These are phyloP conservation scores for Exophiala lecanii-corni DNA, from an alignment of 2,329 filamentous ascomycete genomes.

Conservation along the genomic window DNA sequence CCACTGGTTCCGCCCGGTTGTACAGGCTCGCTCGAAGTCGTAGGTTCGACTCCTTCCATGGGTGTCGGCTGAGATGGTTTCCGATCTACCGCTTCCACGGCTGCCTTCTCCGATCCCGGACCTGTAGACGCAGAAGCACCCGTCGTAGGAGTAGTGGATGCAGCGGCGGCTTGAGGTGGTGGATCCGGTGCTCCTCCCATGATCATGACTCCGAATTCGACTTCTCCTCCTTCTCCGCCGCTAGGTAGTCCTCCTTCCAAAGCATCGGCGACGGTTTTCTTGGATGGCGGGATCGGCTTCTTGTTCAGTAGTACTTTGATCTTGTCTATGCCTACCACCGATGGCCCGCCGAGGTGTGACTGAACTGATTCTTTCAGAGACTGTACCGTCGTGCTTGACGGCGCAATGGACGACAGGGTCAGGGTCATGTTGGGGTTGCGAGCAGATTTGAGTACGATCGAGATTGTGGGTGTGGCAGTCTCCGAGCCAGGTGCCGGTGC, in stretches of 20 bases:
- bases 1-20: conserved; percentile 19
- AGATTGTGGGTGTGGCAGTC: conserved; percentile 30
- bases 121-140: conserved; percentile 42
- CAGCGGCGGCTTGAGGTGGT: conserved; percentile 20
- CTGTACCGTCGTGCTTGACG: conserved; percentile 67
- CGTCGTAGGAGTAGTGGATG: conserved; percentile 22
- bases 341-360: conserved; percentile 48
- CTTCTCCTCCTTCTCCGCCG: conserved; percentile 37
- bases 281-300: conserved; percentile 64
- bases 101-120: conserved; percentile 28
- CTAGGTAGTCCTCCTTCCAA: conserved; percentile 52
- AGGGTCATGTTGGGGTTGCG: conserved; percentile 70
- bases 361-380: conserved; percentile 71
- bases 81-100: conserved; percentile 30
- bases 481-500: conserved; percentile 23
- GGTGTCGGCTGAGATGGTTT: conserved; percentile 29
- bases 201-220: conserved; percentile 86
- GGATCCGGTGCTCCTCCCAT: conserved; percentile 61
- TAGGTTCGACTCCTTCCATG: conserved; percentile 32
- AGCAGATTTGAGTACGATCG: conserved; percentile 67
- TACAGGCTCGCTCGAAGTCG: conserved; percentile 20
- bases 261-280: conserved; percentile 74
- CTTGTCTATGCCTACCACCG: conserved; percentile 55
- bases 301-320: conserved; percentile 82
- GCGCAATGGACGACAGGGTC: conserved; percentile 55